Percentiles rank a stretch among this genome's conserved stretches.
These are phyloP conservation scores for Zygosaccharomyces kombuchaensis DNA, from an alignment of 805 yeast species.

Conservation along the genomic window DNA sequence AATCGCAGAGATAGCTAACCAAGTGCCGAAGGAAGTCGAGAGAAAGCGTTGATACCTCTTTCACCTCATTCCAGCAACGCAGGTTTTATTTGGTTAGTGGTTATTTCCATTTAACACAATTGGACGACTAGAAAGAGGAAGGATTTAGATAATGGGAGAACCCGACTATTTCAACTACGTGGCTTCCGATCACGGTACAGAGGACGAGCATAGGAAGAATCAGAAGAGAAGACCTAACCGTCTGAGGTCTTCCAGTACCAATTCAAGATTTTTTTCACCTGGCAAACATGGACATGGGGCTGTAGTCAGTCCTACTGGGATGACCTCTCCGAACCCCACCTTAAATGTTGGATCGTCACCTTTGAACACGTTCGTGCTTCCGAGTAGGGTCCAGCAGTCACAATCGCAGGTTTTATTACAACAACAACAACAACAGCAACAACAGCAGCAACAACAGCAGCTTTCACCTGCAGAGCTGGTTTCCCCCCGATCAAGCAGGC, in stretches of 20 bases:
- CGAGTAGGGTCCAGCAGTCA: slow-evolving; percentile 6
- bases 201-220: slow-evolving; percentile 7
- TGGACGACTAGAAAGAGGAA: not conserved
- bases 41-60: not conserved
- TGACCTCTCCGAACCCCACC: slow-evolving; percentile 12
- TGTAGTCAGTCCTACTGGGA: not conserved
- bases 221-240: slow-evolving; percentile 10
- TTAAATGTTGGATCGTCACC: slow-evolving; percentile 10
- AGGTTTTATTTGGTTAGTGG: slow-evolving; percentile 1
- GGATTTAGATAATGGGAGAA: slow-evolving; percentile 8
- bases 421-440: slow-evolving; percentile 7
- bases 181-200: slow-evolving; percentile 1
- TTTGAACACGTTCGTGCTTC: slow-evolving; percentile 11
- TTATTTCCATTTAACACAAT: not conserved
- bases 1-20: not conserved
- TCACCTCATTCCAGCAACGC: not conserved
- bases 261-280: slow-evolving; percentile 9
- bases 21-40: not conserved
- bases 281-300: slow-evolving; percentile 6
- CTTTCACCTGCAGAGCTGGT: slow-evolving; percentile 13
- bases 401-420: slow-evolving; percentile 1
- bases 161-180: slow-evolving; percentile 14
- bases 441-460: slow-evolving; percentile 7
- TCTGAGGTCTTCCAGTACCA: slow-evolving; percentile 13
- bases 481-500: slow-evolving; percentile 20